Conservation (phyloP, 169 alveolate species). For the Pseudocohnilembus persalinus region DNA sequence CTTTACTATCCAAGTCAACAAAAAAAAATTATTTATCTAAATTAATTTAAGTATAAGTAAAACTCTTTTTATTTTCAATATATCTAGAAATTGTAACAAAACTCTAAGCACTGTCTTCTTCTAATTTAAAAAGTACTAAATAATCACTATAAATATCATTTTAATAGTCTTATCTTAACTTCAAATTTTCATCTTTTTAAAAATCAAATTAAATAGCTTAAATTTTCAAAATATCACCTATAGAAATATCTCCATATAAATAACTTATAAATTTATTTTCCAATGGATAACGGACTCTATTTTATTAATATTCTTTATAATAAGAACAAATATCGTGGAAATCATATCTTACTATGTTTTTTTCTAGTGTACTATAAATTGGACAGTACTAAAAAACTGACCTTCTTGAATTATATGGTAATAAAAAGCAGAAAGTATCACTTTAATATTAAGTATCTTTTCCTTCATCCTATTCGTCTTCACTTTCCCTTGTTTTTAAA, state of each 20-base stretch:
- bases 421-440: not conserved
- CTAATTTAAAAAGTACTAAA: too few relatives aligned
- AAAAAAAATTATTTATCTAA: not conserved
- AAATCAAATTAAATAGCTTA: not conserved
- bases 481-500: not conserved
- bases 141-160: not conserved
- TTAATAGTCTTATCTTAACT: not conserved
- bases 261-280: too few relatives aligned
- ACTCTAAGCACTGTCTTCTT: not conserved
- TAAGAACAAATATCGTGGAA: not conserved
- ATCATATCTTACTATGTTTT: not conserved
- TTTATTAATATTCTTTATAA: too few relatives aligned
- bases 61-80: too few relatives aligned
- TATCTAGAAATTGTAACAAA: not conserved
- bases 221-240: not conserved
- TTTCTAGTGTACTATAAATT: not conserved
- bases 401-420: not conserved
- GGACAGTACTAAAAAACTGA: not conserved
- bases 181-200: not conserved
- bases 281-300: not conserved
- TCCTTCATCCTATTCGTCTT: not conserved
- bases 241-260: not conserved
- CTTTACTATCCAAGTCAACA: not conserved
- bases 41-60: not conserved
- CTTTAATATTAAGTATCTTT: too few relatives aligned